Evolutionary conservation across 2,329 filamentous ascomycete genomes (phyloP), one percentile per base, ranked within the genome.

Genomic region (Orbilia ellipsospora): DNA sequence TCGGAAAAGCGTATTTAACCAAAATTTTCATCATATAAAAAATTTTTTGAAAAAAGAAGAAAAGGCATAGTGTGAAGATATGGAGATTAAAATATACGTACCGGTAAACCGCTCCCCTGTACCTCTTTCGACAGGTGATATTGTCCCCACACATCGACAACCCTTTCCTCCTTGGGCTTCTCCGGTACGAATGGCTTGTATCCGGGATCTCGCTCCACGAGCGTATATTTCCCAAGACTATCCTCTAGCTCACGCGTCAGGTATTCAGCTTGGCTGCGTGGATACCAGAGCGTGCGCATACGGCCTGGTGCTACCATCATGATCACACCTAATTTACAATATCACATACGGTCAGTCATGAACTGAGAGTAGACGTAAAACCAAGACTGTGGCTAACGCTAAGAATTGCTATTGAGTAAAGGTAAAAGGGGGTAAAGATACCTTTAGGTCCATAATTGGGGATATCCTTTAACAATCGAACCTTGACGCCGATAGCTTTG

Each of bases 401-500:
- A 18, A 1, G 16, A 13, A 18, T 23, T 23, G 23, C 1, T 4
- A 52, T 23, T 23, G n/a, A 23, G 48, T 52, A 8, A 13, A 18
- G 48, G 16, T 23, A 23, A 52, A 3, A 52, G n/a, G 10, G 31
- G 23, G 28, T 36, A 36, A 40, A 36, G 76, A 63, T 79, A 84
- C 85, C 85, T 81, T 82, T 82, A 68, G 80, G 81, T 52, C 87
- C 87, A 80, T 85, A 88, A n/a, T 82, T 83, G 62, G 83, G 83
- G 45, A 88, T 82, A 79, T 87, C 84, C 79, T 85, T 83, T 44
- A 85, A 80, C 67, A 88, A 82, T 78, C 85, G 83, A 31, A 87
- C 86, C 31, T 85, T 83, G 45, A 87, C 83, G 62, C 81, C 82
- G 20, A 80, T 78, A n/a, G 77, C 67, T 78, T 83, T 85, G 20